These are phyloP conservation scores for Tirmania nivea DNA, from an alignment of 495 filamentous ascomycete genomes.

Conservation along the genomic window DNA sequence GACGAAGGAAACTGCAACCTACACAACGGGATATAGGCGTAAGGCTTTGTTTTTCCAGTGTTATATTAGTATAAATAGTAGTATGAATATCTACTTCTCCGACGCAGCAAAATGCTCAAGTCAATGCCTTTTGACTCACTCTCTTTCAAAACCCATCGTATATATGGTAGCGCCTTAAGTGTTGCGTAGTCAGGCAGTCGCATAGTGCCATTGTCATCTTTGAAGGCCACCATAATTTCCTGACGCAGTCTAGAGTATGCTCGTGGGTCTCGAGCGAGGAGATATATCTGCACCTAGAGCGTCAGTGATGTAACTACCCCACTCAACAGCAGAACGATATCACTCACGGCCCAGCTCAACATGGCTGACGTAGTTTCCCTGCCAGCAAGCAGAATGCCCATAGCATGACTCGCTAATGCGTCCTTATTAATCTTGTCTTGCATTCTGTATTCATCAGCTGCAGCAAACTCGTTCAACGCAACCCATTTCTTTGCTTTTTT, in stretches of 20 bases:
- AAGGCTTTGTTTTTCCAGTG: not conserved
- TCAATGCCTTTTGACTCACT: constrained; percentile 20
- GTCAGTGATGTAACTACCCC: too few relatives aligned
- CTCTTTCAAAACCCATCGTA: constrained; percentile 19
- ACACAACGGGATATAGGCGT: constrained; percentile 3
- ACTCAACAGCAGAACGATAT: not conserved
- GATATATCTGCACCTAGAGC: constrained; percentile 21
- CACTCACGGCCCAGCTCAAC: constrained; percentile 26
- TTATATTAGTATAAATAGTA: constrained; percentile 8
- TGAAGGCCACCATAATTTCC: constrained; percentile 21
- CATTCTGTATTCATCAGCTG: constrained; percentile 28
- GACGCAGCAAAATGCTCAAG: too few relatives aligned
- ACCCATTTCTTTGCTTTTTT: constrained; percentile 19
- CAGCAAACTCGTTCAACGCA: constrained; percentile 29
- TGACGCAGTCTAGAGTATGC: constrained; percentile 20
- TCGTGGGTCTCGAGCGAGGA: constrained; percentile 23
- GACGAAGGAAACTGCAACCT: not conserved
- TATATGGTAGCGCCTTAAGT: constrained; percentile 21
- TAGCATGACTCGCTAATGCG: not conserved
- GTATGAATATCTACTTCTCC: too few relatives aligned
- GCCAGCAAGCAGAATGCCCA: constrained; percentile 37
- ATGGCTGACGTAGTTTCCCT: constrained; percentile 39
- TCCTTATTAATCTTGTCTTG: constrained; percentile 29
- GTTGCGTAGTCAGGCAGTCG: constrained; percentile 13
- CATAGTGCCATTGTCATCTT: constrained; percentile 11